Evolutionary conservation across 148 eudicot species (phyloP), one percentile per base, ranked within the genome.

Genomic region (Talinum fruticosum): DNA sequence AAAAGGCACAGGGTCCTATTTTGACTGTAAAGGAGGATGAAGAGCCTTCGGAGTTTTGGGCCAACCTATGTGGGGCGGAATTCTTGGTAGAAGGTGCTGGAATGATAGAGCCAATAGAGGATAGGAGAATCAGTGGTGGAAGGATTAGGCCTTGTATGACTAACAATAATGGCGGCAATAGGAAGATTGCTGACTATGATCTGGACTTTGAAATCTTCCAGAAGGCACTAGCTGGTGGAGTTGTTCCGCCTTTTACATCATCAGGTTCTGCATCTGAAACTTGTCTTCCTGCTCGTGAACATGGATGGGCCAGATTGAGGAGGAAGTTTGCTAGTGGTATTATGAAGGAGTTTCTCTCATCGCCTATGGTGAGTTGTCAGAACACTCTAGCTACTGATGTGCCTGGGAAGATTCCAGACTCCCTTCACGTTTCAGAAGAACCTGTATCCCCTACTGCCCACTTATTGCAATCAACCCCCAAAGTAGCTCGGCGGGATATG

Each of bases 201-300:
- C 71, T 78, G 49, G 99, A 93, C 79, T 96, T 89, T 78, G 97
- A 89, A 41, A 85, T 93, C 66, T 96, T 88, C 80, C 84, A 84
- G 10, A 90, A 85, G 84, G 99, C 99, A 36, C 88, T 90, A 76
- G 72, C 83, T 33, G 97, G 97, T 16, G 98, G 97, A 71, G 93
- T 91, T 64, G 87, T 91, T 69, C 92, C 97, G 0, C 90, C 88
- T 28, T 87, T 86, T 82, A 75, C 90, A 16, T 80, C 85, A 21
- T 82, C 92, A 5, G 86, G 87, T 18, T 71, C 88, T 72, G 81
- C 71, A 67, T 76, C 86, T 0, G 97, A 92, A 87, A 90, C 90
- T 33, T 75, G 82, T 79, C 89, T 93, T 37, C 97, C 97, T 51
- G 86, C 89, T 30, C 80, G 90, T 75, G 90, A 87, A 83, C 81